phyloP scores from a whole-genome alignment of 371 early-diverging fungal species.

The Mucor piriformis region DNA sequence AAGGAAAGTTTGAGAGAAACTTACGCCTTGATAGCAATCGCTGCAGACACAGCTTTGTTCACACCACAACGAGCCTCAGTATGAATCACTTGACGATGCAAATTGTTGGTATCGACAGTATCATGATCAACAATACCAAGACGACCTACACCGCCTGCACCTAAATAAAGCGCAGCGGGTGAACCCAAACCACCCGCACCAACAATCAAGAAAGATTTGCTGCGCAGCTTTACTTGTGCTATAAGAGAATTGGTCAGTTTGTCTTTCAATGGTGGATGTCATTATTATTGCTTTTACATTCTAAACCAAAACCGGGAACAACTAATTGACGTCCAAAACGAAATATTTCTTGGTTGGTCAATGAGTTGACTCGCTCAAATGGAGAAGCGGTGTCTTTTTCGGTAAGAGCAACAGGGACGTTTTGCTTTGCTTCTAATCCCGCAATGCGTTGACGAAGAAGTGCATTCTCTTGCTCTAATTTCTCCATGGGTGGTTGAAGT shows the following conservation, averaged over 20 bases:
- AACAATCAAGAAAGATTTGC: slow-evolving; percentile 84
- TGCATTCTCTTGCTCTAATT: slow-evolving; percentile 28
- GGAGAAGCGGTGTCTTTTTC: slow-evolving; percentile 3
- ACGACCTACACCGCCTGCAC: slow-evolving; percentile 89
- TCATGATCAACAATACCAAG: slow-evolving; percentile 98
- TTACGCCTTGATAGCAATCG: slow-evolving; percentile 60
- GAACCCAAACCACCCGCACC: slow-evolving; percentile 98
- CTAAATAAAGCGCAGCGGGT: slow-evolving; percentile 90
- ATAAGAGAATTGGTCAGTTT: slow-evolving; percentile 4
- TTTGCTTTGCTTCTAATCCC: slow-evolving; percentile 27
- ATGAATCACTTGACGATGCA: slow-evolving; percentile 97
- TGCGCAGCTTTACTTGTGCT: slow-evolving; percentile 85
- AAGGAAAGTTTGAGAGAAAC: background rate
- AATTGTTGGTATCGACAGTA: slow-evolving; percentile 90
- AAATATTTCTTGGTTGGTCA: slow-evolving; percentile 72
- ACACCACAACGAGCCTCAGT: slow-evolving; percentile 73
- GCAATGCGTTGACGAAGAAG: slow-evolving; percentile 36
- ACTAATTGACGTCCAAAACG: slow-evolving; percentile 96
- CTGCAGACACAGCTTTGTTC: slow-evolving; percentile 86
- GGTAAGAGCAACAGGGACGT: slow-evolving; percentile 1
- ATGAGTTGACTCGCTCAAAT: slow-evolving; percentile 28
- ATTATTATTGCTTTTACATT: too few relatives aligned
- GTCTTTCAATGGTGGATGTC: too few relatives aligned
- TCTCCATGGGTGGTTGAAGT: background rate
- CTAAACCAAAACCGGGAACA: slow-evolving; percentile 81